Evolutionary conservation across 129 eudicot species (phyloP), one percentile per base, ranked within the genome.

Genomic region (Cynara cardunculus): DNA sequence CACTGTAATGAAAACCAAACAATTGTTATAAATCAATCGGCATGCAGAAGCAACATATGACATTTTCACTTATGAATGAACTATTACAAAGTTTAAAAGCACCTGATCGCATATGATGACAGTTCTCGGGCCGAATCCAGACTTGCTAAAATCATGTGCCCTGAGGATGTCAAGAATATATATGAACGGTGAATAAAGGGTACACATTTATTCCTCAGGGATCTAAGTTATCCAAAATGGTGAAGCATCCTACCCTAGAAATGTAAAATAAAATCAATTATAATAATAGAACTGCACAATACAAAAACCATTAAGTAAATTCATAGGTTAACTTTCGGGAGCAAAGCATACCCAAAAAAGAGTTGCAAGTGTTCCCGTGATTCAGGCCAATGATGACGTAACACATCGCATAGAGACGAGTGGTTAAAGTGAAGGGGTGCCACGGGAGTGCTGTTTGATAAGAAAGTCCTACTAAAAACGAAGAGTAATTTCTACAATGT

Each of bases 31-130:
- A 56, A 83, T 26, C 79, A n/a, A 10, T 37, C 27, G 21, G 34
- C 74, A 72, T 62, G 62, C n/a, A 34, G 21, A 41, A 81, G 64
- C 28, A 71, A 35, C 71, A 35, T 11, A 73, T 19, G 11, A 22
- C 37, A 16, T 25, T 53, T 14, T 35, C 70, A 2, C 74, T 69
- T 27, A 39, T 32, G 13, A 72, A 75, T 14, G 0, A 46, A 46
- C 30, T 26, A 72, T 25, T 46, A 32, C 37, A 32, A 26, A 26
- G 26, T 10, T 75, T 7, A 24, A 14, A 78, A 7, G 56, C 73
- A 96, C 98, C 99, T 96, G 99, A 78, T 96, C 98, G 83, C 99
- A 96, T 49, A 89, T 87, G 69, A 96, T 90, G 24, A 96, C 98
- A 19, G 98, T 90, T 6, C 82, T 88, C 8, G 92, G 92, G 34